Percentiles rank a stretch among this genome's conserved stretches.
Evolutionary conservation across 2,329 filamentous ascomycete species (phyloP).

Genomic region (Paecilomyces formosus): DNA sequence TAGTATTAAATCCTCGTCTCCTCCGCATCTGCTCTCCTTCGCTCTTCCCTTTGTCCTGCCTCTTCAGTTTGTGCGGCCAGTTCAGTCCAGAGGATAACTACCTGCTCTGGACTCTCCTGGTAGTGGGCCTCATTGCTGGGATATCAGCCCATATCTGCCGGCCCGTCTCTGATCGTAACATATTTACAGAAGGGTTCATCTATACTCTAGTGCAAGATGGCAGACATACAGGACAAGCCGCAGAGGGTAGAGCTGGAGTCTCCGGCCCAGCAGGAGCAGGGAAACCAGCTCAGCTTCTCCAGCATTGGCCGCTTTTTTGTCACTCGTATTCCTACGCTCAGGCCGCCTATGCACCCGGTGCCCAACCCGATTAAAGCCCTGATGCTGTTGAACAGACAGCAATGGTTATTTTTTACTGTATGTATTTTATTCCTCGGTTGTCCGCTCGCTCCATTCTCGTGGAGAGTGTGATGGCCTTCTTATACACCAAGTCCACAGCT

Average conservation of each 20-base stretch:
- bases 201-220: background rate
- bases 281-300: slow-evolving; percentile 5
- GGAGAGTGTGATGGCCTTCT: background rate
- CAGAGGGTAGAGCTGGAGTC: background rate
- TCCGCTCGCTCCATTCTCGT: background rate
- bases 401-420: slow-evolving; percentile 51
- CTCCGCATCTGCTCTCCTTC: background rate
- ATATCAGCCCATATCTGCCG: background rate
- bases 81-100: background rate
- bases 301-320: slow-evolving; percentile 40
- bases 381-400: slow-evolving; percentile 43
- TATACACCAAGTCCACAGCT: background rate
- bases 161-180: background rate
- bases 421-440: slow-evolving; percentile 2
- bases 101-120: background rate
- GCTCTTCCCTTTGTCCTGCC: background rate
- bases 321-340: slow-evolving; percentile 47
- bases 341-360: slow-evolving; percentile 47
- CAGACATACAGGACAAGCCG: background rate
- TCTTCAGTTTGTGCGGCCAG: background rate
- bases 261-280: background rate
- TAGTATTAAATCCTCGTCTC: background rate
- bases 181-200: background rate
- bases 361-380: slow-evolving; percentile 48
- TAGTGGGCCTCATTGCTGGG: background rate